Base-by-base conservation (phyloP, 1,139 yeast species). In the Diutina siamensis region DNA sequence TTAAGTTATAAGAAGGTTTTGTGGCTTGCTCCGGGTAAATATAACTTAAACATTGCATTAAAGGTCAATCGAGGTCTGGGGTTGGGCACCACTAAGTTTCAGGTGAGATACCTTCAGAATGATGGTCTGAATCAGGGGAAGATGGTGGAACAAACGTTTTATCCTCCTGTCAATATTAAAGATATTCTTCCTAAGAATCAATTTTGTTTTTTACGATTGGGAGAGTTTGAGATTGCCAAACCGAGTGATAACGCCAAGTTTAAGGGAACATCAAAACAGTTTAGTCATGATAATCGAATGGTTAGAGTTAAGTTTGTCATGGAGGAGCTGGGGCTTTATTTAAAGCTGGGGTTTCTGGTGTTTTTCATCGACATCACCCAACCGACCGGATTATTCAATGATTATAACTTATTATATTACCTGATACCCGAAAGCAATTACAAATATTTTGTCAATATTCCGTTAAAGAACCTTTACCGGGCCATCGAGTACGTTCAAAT, bases 261-360 rank as follows among this genome's bases (percentile, higher is more conserved):
- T 8, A 12, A 27, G 4, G 32, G 15, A 15, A 27, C 17, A 17
- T 27, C 34, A 22, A 47, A 31, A 44, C 10, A 20, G 20, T 7
- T 38, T 38, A 18, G 45, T 36, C 44, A 49, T 10, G 42, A 48
- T 36, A 59, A 65, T 12, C 65, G 64, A 40, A 52, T 71, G 35
- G 56, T 61, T 20, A 63, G 64, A 48, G 65, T 78, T 3, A 67
- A 67, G 38, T 56, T 82, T 17, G 60, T 66, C 1, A 71, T 80
- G 71, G 83, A 78, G 52, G 88, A 81, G 52, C 68, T 72, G 4
- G 85, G 83, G 0, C 59, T 73, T 22, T 69, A 71, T 50, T 57
- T 76, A 36, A 80, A 79, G 53, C 66, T 76, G 1, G 81, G 82
- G 1, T 71, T 80, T 48, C 58, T 78, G 28, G 71, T 82, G 3